A percentile compares a stretch with the other conserved stretches of the same genome.
Evolutionary conservation across 257 asterid species (phyloP).

Genomic region (Vinca minor): DNA sequence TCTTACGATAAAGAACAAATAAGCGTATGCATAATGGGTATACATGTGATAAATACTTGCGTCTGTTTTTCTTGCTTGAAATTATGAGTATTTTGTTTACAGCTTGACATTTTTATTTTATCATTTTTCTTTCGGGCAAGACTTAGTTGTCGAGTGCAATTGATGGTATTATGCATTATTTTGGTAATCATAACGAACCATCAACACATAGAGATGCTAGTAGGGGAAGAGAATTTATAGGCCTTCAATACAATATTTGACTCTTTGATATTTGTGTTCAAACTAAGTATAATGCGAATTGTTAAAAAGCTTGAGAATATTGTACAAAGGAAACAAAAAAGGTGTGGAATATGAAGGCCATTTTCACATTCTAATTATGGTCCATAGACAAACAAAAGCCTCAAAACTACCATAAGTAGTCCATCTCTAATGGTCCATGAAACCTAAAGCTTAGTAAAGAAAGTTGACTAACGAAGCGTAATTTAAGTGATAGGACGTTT

Average conservation of each 20-base stretch:
- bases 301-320: constrained; percentile 6
- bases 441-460: constrained; percentile 20
- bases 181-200: constrained; percentile 15
- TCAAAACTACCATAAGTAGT: constrained; percentile 1
- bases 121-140: not conserved
- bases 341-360: constrained; percentile 21
- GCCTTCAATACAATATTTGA: constrained; percentile 25
- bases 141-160: constrained; percentile 6
- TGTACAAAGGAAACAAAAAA: not conserved
- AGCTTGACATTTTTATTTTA: too few species aligned
- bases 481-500: too few species aligned
- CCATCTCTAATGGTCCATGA: constrained; percentile 17
- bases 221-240: constrained; percentile 14
- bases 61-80: constrained; percentile 8
- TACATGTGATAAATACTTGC: not conserved
- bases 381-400: constrained; percentile 16
- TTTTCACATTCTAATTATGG: constrained; percentile 20
- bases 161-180: constrained; percentile 8
- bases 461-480: too few species aligned
- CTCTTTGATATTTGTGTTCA: constrained; percentile 29
- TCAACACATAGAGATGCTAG: too few species aligned
- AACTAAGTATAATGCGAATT: constrained; percentile 26
- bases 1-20: too few species aligned
- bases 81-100: not conserved
- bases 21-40: not conserved